phyloP scores from a whole-genome alignment of 1,284 basidiomycete species.

The Cryptococcus wingfieldii region DNA sequence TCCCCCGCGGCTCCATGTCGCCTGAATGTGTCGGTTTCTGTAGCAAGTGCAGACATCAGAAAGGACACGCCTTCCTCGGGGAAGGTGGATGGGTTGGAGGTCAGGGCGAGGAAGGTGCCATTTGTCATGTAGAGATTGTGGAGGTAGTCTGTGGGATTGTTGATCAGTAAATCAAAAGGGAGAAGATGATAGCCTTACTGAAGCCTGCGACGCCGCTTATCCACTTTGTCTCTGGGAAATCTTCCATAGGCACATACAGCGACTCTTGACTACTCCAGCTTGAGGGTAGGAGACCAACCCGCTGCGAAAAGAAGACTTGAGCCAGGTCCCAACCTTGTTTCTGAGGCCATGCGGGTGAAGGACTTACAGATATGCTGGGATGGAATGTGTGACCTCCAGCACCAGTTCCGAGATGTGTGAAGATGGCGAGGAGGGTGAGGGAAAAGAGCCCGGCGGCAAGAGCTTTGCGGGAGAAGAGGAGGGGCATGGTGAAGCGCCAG shows the following conservation, averaged over 20 bases:
- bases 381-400: background rate
- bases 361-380: background rate
- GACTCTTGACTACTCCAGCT: background rate
- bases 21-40: slow-evolving; percentile 6
- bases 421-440: background rate
- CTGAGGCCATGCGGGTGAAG: background rate
- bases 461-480: slow-evolving; percentile 1
- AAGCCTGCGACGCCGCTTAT: slow-evolving; percentile 28
- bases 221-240: slow-evolving; percentile 16
- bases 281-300: background rate
- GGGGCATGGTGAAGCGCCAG: background rate
- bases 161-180: background rate
- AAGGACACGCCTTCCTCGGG: slow-evolving; percentile 19
- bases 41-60: slow-evolving; percentile 12
- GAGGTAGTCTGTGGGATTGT: slow-evolving; percentile 48
- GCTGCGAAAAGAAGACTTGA: background rate
- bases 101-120: slow-evolving; percentile 34
- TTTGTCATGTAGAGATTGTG: slow-evolving; percentile 54
- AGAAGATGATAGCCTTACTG: slow-evolving; percentile 12
- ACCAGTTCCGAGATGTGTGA: background rate
- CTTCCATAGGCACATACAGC: slow-evolving; percentile 9
- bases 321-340: background rate
- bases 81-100: slow-evolving; percentile 25
- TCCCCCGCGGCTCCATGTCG: slow-evolving; percentile 15
- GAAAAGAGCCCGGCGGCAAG: background rate